Evolutionary conservation across 768 basidiomycete species (phyloP).

Genomic region (Holtermannia corniformis): DNA sequence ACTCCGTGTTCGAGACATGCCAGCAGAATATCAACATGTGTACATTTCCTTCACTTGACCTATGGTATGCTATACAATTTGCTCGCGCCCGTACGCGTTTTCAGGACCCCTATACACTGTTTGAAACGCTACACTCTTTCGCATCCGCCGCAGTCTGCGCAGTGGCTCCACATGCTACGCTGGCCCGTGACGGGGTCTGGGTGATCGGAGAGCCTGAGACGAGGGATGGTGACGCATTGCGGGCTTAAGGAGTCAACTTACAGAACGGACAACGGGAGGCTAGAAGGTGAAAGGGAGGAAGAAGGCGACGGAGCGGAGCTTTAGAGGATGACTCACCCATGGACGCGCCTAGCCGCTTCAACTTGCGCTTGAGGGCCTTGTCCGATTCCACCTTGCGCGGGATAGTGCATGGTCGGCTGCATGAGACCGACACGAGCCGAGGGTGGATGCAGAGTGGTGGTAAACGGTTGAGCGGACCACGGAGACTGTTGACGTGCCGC

Average conservation of each 20-base stretch:
- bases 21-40: too few relatives aligned
- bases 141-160: constrained; percentile 27
- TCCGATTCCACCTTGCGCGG: neutral
- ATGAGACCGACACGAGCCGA: constrained; percentile 15
- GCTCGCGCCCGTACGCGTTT: too few relatives aligned
- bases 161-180: constrained; percentile 26
- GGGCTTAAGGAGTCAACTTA: constrained; percentile 4
- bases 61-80: too few relatives aligned
- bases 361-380: neutral
- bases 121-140: too few relatives aligned
- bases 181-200: constrained; percentile 28
- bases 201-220: constrained; percentile 22
- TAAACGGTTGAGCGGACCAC: constrained; percentile 27
- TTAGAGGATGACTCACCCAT: too few relatives aligned
- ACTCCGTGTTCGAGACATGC: too few relatives aligned
- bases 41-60: too few relatives aligned
- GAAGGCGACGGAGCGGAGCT: neutral
- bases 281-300: neutral
- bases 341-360: neutral
- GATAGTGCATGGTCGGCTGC: constrained; percentile 15
- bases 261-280: too few relatives aligned
- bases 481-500: neutral
- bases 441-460: constrained; percentile 23
- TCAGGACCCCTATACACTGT: too few relatives aligned
- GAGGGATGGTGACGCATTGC: constrained; percentile 25